Evolutionary conservation across 208 protist species (phyloP).

Genomic region (Trypanosomatidae sp.): DNA sequence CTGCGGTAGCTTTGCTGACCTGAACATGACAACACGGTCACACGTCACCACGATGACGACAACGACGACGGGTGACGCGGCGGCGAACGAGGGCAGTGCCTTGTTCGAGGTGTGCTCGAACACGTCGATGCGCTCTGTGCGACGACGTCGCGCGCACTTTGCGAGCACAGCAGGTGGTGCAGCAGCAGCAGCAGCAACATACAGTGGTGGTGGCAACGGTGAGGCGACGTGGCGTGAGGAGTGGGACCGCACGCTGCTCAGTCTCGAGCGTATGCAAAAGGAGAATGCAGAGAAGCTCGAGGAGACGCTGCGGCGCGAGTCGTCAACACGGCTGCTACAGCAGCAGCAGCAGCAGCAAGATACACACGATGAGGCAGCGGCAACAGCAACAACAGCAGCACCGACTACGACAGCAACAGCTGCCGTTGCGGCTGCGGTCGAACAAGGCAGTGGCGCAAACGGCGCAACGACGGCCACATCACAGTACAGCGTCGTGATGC

Average conservation of each 20-base stretch:
- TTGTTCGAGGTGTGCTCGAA: no score
- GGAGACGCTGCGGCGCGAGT: slow-evolving; percentile 6
- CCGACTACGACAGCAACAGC: no score
- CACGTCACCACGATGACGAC: no score
- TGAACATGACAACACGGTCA: no score
- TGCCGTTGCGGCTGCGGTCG: no score
- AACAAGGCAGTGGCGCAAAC: no score
- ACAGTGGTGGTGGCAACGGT: slow-evolving; percentile 4
- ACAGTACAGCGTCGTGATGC: no score
- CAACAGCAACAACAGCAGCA: no score
- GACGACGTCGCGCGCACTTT: background rate
- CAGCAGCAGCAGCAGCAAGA: slow-evolving; percentile 2
- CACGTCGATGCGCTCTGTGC: background rate
- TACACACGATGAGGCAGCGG: background rate
- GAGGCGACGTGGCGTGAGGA: slow-evolving; percentile 8
- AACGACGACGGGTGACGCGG: no score
- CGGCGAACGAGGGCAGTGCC: no score
- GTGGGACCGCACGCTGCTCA: slow-evolving; percentile 23
- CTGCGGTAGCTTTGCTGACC: no score
- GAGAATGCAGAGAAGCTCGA: slow-evolving; percentile 56
- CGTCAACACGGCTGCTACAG: slow-evolving; percentile 4
- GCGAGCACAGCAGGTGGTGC: slow-evolving; percentile 2
- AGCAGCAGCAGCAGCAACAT: slow-evolving; percentile 13
- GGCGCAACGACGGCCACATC: no score
- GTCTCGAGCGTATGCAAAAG: slow-evolving; percentile 50